Conservation (phyloP, 495 filamentous ascomycete genomes). For the Halenospora varia region DNA sequence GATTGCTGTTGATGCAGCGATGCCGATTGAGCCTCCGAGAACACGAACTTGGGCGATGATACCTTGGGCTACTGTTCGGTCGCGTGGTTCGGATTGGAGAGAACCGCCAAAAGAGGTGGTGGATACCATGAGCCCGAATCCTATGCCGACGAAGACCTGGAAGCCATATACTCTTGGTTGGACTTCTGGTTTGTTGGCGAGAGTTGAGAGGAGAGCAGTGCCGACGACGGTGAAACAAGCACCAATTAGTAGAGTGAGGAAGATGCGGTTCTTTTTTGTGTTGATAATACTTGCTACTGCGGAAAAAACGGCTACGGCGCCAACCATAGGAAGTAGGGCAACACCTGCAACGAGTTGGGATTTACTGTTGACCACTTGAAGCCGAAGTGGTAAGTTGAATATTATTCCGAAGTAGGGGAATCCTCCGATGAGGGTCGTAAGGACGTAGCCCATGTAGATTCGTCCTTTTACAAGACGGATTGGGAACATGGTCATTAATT, state of each 20-base stretch:
- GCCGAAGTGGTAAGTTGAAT: constrained; percentile 56
- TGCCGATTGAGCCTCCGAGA: constrained; percentile 49
- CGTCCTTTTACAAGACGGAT: constrained; percentile 33
- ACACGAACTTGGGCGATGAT: constrained; percentile 47
- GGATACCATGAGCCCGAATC: constrained; percentile 27
- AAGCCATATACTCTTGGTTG: constrained; percentile 28
- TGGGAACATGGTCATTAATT: constrained; percentile 41
- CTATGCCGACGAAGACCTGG: constrained; percentile 29
- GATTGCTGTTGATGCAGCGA: constrained; percentile 46
- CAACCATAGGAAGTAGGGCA: constrained; percentile 54
- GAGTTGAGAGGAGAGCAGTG: constrained; percentile 42
- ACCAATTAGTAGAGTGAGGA: constrained; percentile 44
- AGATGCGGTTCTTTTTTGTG: constrained; percentile 42
- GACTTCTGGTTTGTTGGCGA: constrained; percentile 17
- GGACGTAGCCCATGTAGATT: constrained; percentile 36
- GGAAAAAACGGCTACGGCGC: constrained; percentile 45
- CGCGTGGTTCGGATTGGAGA: constrained; percentile 12
- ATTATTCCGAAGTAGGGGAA: constrained; percentile 53
- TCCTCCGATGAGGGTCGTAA: constrained; percentile 47
- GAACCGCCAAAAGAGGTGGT: constrained; percentile 7
- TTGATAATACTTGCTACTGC: constrained; percentile 42
- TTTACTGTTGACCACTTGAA: constrained; percentile 52
- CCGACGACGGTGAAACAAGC: constrained; percentile 49
- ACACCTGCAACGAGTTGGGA: constrained; percentile 48
- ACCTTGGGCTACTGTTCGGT: constrained; percentile 41